A percentile compares a stretch with the other conserved stretches of the same genome.
These are phyloP conservation scores for Cyclotella choctawhatcheeana DNA, from an alignment of 108 stramenopile genomes.

Conservation along the genomic window DNA sequence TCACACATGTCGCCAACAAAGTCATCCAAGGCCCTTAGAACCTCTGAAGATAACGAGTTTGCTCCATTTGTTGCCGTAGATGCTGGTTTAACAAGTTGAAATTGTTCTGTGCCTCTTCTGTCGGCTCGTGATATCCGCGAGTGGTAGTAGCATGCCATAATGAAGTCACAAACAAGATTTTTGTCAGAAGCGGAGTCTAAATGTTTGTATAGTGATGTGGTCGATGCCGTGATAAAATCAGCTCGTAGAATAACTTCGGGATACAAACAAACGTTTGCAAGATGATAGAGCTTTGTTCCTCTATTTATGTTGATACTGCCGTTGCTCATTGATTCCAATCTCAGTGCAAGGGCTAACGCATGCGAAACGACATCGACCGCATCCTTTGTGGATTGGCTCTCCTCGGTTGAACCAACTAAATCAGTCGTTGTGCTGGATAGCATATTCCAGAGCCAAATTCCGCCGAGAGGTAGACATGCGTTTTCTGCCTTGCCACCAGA, in stretches of 20 bases:
- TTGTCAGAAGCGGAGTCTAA: conserved; percentile 5
- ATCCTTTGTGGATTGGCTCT: conserved; percentile 39
- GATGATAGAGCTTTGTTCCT: conserved; percentile 82
- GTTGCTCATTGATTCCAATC: conserved; percentile 50
- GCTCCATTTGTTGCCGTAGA: conserved; percentile 6
- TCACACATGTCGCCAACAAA: conserved; percentile 79
- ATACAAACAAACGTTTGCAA: conserved; percentile 75
- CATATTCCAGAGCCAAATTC: conserved; percentile 83
- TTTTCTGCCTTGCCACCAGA: conserved; percentile 18
- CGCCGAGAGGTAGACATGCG: conserved; percentile 52
- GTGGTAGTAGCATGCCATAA: conserved; percentile 50
- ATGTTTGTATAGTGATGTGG: conserved; percentile 21
- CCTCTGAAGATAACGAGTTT: conserved; percentile 39
- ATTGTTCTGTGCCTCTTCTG: conserved; percentile 10
- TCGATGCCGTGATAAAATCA: conserved; percentile 23
- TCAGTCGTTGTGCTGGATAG: conserved; percentile 41
- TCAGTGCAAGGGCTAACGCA: conserved; percentile 52
- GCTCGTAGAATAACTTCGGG: conserved; percentile 65
- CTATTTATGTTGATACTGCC: conserved; percentile 20
- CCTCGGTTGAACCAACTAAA: neutral
- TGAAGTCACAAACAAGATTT: conserved; percentile 38
- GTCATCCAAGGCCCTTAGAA: conserved; percentile 64
- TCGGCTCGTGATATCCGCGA: conserved; percentile 41
- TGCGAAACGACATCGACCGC: conserved; percentile 49
- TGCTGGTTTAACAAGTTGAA: conserved; percentile 2